Evolutionary conservation across 257 asterid genomes (phyloP).

Genomic region (Solanum sparsipilum): DNA sequence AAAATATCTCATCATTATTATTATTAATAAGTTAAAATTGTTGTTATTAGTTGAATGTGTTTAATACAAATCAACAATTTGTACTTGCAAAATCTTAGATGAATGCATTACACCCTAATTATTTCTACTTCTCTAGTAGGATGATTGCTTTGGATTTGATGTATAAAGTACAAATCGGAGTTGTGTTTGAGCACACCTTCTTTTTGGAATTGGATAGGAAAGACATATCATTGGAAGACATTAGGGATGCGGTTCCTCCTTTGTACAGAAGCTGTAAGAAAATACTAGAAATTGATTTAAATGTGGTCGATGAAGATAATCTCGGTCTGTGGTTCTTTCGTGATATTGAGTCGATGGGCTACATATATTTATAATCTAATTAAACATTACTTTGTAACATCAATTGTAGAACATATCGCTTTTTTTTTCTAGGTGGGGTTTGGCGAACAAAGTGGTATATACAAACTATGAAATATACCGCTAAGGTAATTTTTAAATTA

Average conservation of each 20-base stretch:
- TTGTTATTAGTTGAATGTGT: too few relatives aligned
- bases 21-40: too few relatives aligned
- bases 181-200: slow-evolving; percentile 69
- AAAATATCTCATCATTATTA: too few relatives aligned
- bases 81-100: too few relatives aligned
- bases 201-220: slow-evolving; percentile 52
- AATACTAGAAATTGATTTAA: slow-evolving; percentile 25
- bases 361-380: slow-evolving; percentile 38
- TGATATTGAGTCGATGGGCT: slow-evolving; percentile 70
- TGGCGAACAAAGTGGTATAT: too few relatives aligned
- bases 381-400: slow-evolving; percentile 26
- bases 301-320: slow-evolving; percentile 20
- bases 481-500: too few relatives aligned
- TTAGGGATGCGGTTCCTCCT: slow-evolving; percentile 8
- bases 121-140: too few relatives aligned
- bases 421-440: too few relatives aligned
- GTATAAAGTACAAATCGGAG: slow-evolving; percentile 58
- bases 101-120: too few relatives aligned
- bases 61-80: too few relatives aligned
- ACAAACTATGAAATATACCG: too few relatives aligned
- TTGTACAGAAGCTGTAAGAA: slow-evolving; percentile 70
- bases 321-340: slow-evolving; percentile 40
- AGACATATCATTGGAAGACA: slow-evolving; percentile 51
- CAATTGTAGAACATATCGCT: slow-evolving; percentile 1
- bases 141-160: too few relatives aligned